Evolutionary conservation across 1,139 yeast genomes (phyloP), one percentile per base, ranked within the genome.

Genomic region (Candida buenavistaensis): DNA sequence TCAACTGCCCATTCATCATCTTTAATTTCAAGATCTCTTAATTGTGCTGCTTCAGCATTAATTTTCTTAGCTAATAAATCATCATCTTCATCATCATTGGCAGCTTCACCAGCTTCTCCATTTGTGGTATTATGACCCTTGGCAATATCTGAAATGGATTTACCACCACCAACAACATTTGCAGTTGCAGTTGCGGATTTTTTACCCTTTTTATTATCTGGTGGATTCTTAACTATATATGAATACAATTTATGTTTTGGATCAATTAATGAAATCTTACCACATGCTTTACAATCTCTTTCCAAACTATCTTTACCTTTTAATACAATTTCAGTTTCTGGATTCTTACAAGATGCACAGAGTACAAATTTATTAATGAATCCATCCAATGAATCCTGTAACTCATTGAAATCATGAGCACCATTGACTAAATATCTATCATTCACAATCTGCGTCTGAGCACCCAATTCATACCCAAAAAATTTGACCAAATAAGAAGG

Each of bases 1-100:
- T 92, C 99, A 35, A 90, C 97, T 14, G 97, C 89, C 98, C 98
- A 92, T 47, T 88, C 96, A 51, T 87, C 97, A 55, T 89, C 96
- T 45, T 80, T 79, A 33, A 75, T 75, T 47, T 79, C 82, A 38
- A 84, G 79, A 39, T 78, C 75, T 44, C 72, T 72, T 46, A 86
- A 70, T 34, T 74, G 79, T 10, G 89, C 83, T 19, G 95, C 95
- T 57, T 86, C 95, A 30, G 90, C 89, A 51, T 85, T 81, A 61
- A 88, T 83, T 55, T 85, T 83, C 57, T 81, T 76, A 28, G 95
- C 80, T 51, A 87, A 74, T 41, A 78, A 82, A 54, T 85, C 95
- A 48, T 86, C 92, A 48, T 81, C 88, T 22, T 76, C 82, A 41
- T 69, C 80, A 23, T 75, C 80, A 41, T 68, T 79, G 20, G 54